Evolutionary conservation across 1,284 basidiomycete genomes (phyloP).

Genomic region (Rhodotorula mucilaginosa): DNA sequence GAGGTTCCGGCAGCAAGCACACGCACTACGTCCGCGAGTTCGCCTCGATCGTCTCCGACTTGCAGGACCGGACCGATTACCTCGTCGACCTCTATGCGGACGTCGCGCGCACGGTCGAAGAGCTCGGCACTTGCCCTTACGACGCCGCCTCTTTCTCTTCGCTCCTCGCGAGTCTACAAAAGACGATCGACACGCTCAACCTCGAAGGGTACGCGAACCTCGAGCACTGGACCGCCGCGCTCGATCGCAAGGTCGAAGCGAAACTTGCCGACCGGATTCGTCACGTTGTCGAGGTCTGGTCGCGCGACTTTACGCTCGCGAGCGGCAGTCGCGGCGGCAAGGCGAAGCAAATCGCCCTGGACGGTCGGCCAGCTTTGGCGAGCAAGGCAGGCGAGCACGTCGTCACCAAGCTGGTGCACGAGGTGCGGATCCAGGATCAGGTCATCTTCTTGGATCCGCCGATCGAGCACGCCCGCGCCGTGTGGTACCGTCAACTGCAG

Average conservation of each 20-base stretch:
- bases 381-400: slow-evolving; percentile 62
- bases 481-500: slow-evolving; percentile 88
- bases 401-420: slow-evolving; percentile 81
- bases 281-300: slow-evolving; percentile 82
- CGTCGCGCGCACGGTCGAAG: slow-evolving; percentile 77
- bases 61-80: slow-evolving; percentile 86
- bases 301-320: slow-evolving; percentile 65
- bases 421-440: slow-evolving; percentile 96
- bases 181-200: slow-evolving; percentile 91
- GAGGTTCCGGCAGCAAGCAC: slow-evolving; percentile 66
- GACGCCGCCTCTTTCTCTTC: slow-evolving; percentile 74
- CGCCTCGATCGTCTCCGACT: slow-evolving; percentile 80
- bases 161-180: slow-evolving; percentile 76
- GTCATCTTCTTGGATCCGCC: slow-evolving; percentile 98
- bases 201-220: slow-evolving; percentile 95
- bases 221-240: slow-evolving; percentile 88
- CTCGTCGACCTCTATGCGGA: slow-evolving; percentile 89
- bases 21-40: slow-evolving; percentile 93
- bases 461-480: slow-evolving; percentile 86
- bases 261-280: slow-evolving; percentile 75
- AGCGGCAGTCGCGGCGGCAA: slow-evolving; percentile 33
- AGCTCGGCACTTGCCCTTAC: slow-evolving; percentile 82
- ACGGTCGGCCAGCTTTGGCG: no score
- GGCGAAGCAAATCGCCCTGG: background rate
- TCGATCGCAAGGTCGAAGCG: slow-evolving; percentile 81